phyloP scores from a whole-genome alignment of 179 eudicot species.

The Beta macrorhiza region DNA sequence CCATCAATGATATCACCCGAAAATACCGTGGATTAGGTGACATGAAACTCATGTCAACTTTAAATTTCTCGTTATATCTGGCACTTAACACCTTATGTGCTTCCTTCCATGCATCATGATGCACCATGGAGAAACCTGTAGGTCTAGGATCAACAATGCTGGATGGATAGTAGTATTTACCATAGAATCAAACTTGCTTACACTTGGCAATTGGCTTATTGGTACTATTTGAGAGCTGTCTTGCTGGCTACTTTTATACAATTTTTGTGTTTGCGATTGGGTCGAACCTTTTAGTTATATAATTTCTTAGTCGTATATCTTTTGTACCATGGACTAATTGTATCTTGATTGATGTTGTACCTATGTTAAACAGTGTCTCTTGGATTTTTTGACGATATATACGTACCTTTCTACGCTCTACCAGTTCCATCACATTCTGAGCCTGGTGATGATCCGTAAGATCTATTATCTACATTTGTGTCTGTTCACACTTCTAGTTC shows the following conservation, averaged over 20 bases:
- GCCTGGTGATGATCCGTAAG: slow-evolving; percentile 52
- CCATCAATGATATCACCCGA: not conserved
- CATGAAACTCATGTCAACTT: not conserved
- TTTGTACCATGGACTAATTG: not conserved
- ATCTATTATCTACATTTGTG: slow-evolving; percentile 3
- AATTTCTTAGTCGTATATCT: not conserved
- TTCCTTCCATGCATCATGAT: not conserved
- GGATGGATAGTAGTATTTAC: not conserved
- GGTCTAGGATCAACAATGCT: not conserved
- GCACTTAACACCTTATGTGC: not conserved
- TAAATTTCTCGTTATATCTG: not conserved
- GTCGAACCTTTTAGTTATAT: not conserved
- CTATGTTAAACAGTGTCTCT: slow-evolving; percentile 54
- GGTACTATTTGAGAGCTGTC: not conserved
- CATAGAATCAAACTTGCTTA: not conserved
- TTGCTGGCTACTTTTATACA: not conserved
- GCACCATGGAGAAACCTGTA: not conserved
- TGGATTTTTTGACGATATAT: slow-evolving; percentile 79
- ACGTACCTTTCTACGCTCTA: slow-evolving; percentile 54
- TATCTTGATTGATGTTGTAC: not conserved
- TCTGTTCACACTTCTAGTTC: not conserved
- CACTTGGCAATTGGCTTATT: not conserved
- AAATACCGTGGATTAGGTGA: not conserved
- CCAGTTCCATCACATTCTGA: slow-evolving; percentile 41
- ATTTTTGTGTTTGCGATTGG: not conserved